Evolutionary conservation across 176 grass and related monocot genomes (phyloP).

Genomic region (Hyparrhenia diplandra): DNA sequence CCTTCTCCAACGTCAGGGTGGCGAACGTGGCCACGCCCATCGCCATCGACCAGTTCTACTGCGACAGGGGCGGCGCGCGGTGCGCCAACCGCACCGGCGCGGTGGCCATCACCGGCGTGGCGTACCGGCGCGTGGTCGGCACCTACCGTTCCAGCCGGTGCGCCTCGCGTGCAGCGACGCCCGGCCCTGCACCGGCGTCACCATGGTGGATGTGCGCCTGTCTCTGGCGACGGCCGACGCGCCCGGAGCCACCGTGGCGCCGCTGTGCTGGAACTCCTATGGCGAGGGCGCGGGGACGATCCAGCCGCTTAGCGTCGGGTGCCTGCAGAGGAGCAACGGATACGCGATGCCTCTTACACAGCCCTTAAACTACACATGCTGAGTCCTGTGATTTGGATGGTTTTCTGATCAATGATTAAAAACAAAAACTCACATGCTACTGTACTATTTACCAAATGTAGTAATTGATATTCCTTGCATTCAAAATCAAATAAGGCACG

Average conservation of each 20-base stretch:
- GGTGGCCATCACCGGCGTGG: slow-evolving; percentile 47
- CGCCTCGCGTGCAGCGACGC: slow-evolving; percentile 72
- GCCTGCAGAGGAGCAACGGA: slow-evolving; percentile 50
- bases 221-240: slow-evolving; percentile 23
- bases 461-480: too few species aligned
- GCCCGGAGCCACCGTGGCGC: background rate
- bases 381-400: background rate
- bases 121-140: slow-evolving; percentile 45
- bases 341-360: slow-evolving; percentile 38
- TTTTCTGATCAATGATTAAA: background rate
- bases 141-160: slow-evolving; percentile 60
- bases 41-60: slow-evolving; percentile 83
- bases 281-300: slow-evolving; percentile 42
- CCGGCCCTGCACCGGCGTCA: slow-evolving; percentile 53
- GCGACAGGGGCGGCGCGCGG: slow-evolving; percentile 36
- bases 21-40: slow-evolving; percentile 56
- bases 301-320: slow-evolving; percentile 29
- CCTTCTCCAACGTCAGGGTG: slow-evolving; percentile 64
- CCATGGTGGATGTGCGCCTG: slow-evolving; percentile 43
- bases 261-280: slow-evolving; percentile 67
- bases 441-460: too few species aligned
- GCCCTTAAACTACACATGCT: slow-evolving; percentile 59
- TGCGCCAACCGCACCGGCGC: slow-evolving; percentile 62
- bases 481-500: too few species aligned
- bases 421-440: background rate